These are phyloP conservation scores for Protomyces arabidopsidicola DNA, from an alignment of 1,139 yeast species.

Conservation along the genomic window DNA sequence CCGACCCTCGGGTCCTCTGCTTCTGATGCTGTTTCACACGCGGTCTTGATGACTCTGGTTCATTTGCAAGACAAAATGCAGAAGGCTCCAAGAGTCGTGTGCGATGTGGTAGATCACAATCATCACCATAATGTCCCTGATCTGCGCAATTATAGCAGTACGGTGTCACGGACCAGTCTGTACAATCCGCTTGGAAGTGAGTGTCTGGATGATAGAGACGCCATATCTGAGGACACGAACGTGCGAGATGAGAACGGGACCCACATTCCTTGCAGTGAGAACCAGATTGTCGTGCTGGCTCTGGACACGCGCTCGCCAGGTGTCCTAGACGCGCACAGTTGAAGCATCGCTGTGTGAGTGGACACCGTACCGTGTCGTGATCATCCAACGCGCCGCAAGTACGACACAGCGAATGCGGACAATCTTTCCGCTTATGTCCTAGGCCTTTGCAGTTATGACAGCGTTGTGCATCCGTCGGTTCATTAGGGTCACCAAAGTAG, in stretches of 20 bases:
- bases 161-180: constrained; percentile 11
- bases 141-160: constrained; percentile 30
- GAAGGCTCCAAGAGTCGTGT: constrained; percentile 24
- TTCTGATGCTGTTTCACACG: constrained; percentile 1
- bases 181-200: constrained; percentile 1
- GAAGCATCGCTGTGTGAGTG: constrained; percentile 25
- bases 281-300: constrained; percentile 24
- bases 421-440: constrained; percentile 26
- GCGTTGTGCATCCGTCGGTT: not conserved
- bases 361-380: constrained; percentile 28
- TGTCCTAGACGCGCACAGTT: constrained; percentile 29
- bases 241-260: constrained; percentile 23
- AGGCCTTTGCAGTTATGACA: constrained; percentile 28
- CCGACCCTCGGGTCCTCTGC: not conserved
- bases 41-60: constrained; percentile 15
- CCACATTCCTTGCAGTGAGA: constrained; percentile 25
- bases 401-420: constrained; percentile 23
- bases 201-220: constrained; percentile 22
- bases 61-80: constrained; percentile 29
- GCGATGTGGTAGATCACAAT: constrained; percentile 26
- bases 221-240: constrained; percentile 30
- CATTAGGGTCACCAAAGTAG: constrained; percentile 25
- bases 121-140: constrained; percentile 29
- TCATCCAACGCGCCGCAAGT: constrained; percentile 30
- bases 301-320: constrained; percentile 24